A percentile compares a stretch with the other conserved stretches of the same genome.
phyloP scores from a whole-genome alignment of 495 filamentous ascomycete species.

The Annulohypoxylon moriforme region DNA sequence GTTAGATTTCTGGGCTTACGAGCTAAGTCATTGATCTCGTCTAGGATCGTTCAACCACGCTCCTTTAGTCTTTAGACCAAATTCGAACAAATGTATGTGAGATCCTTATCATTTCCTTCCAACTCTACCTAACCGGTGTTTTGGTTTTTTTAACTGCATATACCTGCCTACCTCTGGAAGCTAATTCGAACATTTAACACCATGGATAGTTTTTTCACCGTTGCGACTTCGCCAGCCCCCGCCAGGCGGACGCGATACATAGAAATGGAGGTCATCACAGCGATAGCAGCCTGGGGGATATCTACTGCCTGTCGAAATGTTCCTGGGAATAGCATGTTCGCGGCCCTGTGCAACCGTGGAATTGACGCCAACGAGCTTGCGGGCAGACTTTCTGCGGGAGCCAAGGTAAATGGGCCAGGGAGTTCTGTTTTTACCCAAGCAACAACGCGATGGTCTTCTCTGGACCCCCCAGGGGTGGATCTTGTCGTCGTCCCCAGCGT shows the following conservation, averaged over 20 bases:
- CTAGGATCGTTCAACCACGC: too few relatives aligned
- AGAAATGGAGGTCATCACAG: constrained; percentile 20
- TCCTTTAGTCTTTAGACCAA: too few relatives aligned
- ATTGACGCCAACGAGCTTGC: constrained; percentile 9
- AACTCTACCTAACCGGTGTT: too few relatives aligned
- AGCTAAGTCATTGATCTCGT: too few relatives aligned
- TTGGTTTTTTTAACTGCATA: too few relatives aligned
- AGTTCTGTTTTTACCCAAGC: constrained; percentile 55
- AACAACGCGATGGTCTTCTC: constrained; percentile 60
- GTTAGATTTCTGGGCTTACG: too few relatives aligned
- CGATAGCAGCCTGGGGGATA: constrained; percentile 18
- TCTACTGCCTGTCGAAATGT: constrained; percentile 22
- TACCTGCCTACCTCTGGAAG: too few relatives aligned
- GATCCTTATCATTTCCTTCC: too few relatives aligned
- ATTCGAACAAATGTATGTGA: too few relatives aligned
- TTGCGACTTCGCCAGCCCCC: not conserved
- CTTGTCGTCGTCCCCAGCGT: constrained; percentile 60
- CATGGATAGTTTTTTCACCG: not conserved
- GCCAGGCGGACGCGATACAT: not conserved
- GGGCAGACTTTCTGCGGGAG: constrained; percentile 52
- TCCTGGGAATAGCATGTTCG: not conserved
- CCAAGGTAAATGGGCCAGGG: constrained; percentile 59
- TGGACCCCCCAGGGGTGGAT: constrained; percentile 55
- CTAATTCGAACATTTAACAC: not conserved
- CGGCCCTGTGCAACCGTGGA: not conserved